Base-by-base conservation (phyloP, 129 eudicot species). In the Tagetes patula region DNA sequence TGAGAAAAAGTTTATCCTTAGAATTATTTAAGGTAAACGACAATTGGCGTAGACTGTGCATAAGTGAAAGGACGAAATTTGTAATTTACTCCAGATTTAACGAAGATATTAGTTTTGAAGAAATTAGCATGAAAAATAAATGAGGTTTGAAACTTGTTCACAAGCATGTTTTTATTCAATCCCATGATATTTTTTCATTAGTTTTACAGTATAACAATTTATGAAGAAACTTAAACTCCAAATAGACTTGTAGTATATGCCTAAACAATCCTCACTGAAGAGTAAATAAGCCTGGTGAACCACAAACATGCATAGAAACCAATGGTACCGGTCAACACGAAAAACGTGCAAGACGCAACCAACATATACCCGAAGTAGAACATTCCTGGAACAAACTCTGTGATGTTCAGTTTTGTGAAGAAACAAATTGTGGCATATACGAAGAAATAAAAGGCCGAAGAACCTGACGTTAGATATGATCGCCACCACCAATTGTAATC, bases 401-500 rank as follows among this genome's bases (percentile, higher is more conserved):
- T 84, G 69, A 82, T 79, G 13, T 82, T 87, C 7, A 82, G 86
- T 73, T 77, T 79, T 0, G 92, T 84, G 79, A 84, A 84, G 79
- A 84, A 87, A 59, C 82, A 87, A 52, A 87, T 79, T 6, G 79
- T 55, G 0, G 87, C 86, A 33, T 87, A 87, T 5, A 84, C 61
- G 66, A 84, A 87, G 14, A 84, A 79, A 72, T 87, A 87, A 3
- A 87, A 56, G 0, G 86, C 88, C 3, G 92, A 81, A 6, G 88
- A 87, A 38, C 92, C 88, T 0, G 88, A 81, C 3, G 92, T 84
- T 56, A 87, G 39, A 56, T 84, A 87, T 2, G 92, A 84, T 46
- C 86, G 75, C 92, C 92, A 87, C 88, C 92, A 87, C 92, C 88
- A 87, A 12, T 33, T 69, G 31, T 87, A 87, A 32, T 87, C 88